Base-by-base conservation (phyloP, 257 asterid species). In the Solanum clarkiae region DNA sequence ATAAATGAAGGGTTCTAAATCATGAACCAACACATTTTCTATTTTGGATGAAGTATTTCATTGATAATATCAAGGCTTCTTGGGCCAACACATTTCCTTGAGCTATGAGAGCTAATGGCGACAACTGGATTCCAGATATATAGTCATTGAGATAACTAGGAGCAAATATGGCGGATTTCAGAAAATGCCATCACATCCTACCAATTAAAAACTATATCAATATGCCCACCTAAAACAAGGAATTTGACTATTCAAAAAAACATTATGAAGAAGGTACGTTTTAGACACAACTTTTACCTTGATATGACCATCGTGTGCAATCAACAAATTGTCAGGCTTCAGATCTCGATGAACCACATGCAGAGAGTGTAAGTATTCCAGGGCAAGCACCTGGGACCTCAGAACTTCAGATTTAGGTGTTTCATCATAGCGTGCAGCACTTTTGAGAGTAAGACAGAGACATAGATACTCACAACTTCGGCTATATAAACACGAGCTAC, bases 261-360 rank as follows among this genome's bases (percentile, higher is more conserved):
- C 12, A 24, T 51, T 10, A 29, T 10, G 49, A 79, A 51, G 66
- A 79, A 79, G 16, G 17, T 18, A 9, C 4, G 10, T 29, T 16
- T 79, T 29, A 79, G 77, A 62, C 42, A 5, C 80, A 69, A 84
- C 42, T 68, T 47, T 85, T 85, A 97, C 99, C 99, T 97, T 97
- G 87, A 97, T 91, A 88, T 97, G 99, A 86, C 99, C 99, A 89
- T 97, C 99, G 89, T 97, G 99, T 7, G 99, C 99, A 88, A 97
- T 97, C 92, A 97, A 91, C 93, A 97, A 89, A 90, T 97, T 97
- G 90, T 97, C 99, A 54, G 99, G 99, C 94, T 97, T 97, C 86
- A 97, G 90, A 92, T 97, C 99, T 75, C 99, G 99, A 90, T 97
- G 99, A 88, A 97, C 99, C 90, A 97, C 97, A 12, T 92, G 95